Evolutionary conservation across 2,329 filamentous ascomycete species (phyloP).

Genomic region (Hypoxylon rubiginosum): DNA sequence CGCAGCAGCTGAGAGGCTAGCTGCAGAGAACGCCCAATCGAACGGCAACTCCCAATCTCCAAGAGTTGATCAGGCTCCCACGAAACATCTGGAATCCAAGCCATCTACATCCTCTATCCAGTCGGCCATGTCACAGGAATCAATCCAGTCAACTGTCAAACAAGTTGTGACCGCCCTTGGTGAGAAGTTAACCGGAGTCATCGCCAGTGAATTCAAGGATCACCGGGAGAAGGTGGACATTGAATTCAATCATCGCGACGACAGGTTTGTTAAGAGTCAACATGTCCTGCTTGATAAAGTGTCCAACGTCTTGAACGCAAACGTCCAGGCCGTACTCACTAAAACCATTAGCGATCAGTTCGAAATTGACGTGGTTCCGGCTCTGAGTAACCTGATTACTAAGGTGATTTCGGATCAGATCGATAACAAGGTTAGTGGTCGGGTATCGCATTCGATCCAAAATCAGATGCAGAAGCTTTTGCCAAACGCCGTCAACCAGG

Average conservation of each 20-base stretch:
- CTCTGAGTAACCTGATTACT: slow-evolving; percentile 75
- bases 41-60: slow-evolving; percentile 57
- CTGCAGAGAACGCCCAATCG: slow-evolving; percentile 54
- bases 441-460: slow-evolving; percentile 75
- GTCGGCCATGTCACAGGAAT: slow-evolving; percentile 55
- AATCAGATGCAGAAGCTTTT: slow-evolving; percentile 80
- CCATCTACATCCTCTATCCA: slow-evolving; percentile 41
- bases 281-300: slow-evolving; percentile 69
- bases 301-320: slow-evolving; percentile 71
- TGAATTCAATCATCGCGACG: slow-evolving; percentile 69
- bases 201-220: slow-evolving; percentile 67
- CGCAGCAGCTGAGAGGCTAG: slow-evolving; percentile 61
- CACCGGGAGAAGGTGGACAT: slow-evolving; percentile 74
- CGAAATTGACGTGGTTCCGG: slow-evolving; percentile 80
- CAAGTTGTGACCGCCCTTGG: slow-evolving; percentile 67
- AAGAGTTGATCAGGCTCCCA: slow-evolving; percentile 51
- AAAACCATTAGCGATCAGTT: slow-evolving; percentile 84
- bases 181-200: slow-evolving; percentile 60
- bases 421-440: slow-evolving; percentile 73
- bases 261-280: slow-evolving; percentile 66
- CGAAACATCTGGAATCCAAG: slow-evolving; percentile 53
- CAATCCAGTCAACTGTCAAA: slow-evolving; percentile 67
- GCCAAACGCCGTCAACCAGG: slow-evolving; percentile 74
- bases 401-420: slow-evolving; percentile 80
- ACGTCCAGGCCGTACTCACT: slow-evolving; percentile 78